Evolutionary conservation across 2,329 filamentous ascomycete species (phyloP), one percentile per base, ranked within the genome.

Genomic region (Aspergillus oerlinghausenensis): DNA sequence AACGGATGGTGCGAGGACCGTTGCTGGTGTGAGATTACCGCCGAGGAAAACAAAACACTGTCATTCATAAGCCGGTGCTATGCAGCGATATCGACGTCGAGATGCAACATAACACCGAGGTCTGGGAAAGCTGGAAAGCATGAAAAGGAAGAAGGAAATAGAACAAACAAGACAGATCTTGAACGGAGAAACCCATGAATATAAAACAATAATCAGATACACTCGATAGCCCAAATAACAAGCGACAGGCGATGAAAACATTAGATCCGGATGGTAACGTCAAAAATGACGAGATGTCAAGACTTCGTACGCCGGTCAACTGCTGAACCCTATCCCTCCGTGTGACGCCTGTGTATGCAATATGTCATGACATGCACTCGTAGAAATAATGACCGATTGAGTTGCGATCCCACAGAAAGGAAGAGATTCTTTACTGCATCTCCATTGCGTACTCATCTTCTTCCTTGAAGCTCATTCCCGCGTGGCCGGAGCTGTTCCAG

Each of bases 391-490:
- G 49, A 35, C 47, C 51, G 50, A 19, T 47, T 11, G 38, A 54
- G 49, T 26, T 54, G 40, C 23, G 26, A 35, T 26, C 11, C 49
- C 49, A 19, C 49, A 42, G 43, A 43, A 45, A 17, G 21, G n/a
- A 35, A 53, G 26, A 38, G 21, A 51, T 45, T 40, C 35, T 49
- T 60, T 65, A 74, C 52, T 70, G 75, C 71, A 80, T 75, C 60
- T 94, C 90, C 89, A 96, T 95, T 69, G 85, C 86, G 69, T 89
- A 96, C 76, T 96, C 92, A 65, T 97, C 92, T 75, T 97, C 92
- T 73, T 96, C 92, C 75, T 96, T 96, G 77, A 97, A 90, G 71
- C 88, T 87, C 68, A 90, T 80, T 25, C 80, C 81, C 48, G 86
- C 83, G 57, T 78, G 76, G 19, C 77, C 77, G 25, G 74, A 75